These are phyloP conservation scores for Styphnolobium japonicum DNA, from an alignment of 306 rosid species.

Conservation along the genomic window DNA sequence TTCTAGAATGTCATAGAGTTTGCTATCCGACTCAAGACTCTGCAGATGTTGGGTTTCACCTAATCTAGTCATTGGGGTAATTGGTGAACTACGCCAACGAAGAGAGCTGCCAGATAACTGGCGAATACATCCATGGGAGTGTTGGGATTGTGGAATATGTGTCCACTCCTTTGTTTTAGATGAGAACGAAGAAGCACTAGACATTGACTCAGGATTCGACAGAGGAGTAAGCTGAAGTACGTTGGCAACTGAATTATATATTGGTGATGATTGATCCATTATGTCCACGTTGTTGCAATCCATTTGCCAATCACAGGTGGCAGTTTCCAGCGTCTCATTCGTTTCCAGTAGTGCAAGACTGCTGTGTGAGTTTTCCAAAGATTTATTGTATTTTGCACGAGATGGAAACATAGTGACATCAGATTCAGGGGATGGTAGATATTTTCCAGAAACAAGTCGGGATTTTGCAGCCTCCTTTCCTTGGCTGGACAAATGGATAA, in stretches of 20 bases:
- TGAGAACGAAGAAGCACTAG: conserved; percentile 27
- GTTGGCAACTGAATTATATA: neutral
- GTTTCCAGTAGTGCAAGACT: conserved; percentile 22
- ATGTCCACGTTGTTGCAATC: conserved; percentile 14
- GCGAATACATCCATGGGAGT: conserved; percentile 18
- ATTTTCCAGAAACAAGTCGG: conserved; percentile 31
- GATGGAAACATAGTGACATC: conserved; percentile 30
- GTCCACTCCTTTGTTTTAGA: conserved; percentile 21
- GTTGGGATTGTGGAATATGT: conserved; percentile 17
- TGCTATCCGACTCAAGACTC: conserved; percentile 24
- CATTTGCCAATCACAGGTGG: conserved; percentile 28
- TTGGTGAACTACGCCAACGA: conserved; percentile 46
- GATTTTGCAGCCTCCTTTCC: conserved; percentile 43
- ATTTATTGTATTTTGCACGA: neutral
- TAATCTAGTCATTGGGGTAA: conserved; percentile 39
- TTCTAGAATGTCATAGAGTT: conserved; percentile 42
- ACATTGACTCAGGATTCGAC: conserved; percentile 17
- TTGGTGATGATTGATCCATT: conserved; percentile 28
- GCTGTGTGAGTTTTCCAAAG: conserved; percentile 18
- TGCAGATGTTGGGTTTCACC: conserved; percentile 27
- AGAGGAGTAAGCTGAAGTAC: conserved; percentile 20
- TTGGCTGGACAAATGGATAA: conserved; percentile 32
- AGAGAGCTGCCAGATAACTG: conserved; percentile 35
- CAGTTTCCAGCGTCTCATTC: conserved; percentile 18
- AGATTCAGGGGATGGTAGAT: conserved; percentile 34